Percentiles rank a stretch among this genome's conserved stretches.
Evolutionary conservation across 2,329 filamentous ascomycete species (phyloP).

Genomic region (Apiospora koreana): DNA sequence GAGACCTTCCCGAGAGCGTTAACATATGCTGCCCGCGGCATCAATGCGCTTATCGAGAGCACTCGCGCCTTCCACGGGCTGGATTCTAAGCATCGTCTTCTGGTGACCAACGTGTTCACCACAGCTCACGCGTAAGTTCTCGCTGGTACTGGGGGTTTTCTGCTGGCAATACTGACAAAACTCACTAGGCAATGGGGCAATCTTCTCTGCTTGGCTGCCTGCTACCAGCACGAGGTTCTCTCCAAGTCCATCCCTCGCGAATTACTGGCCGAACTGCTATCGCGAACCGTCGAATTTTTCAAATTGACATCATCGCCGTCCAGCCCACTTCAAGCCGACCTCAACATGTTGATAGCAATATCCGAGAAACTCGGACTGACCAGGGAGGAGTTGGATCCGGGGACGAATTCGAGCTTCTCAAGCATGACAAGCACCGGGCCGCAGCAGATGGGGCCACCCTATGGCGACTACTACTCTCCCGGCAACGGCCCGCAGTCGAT

Average conservation of each 20-base stretch:
- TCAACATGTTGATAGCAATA: conserved; percentile 67
- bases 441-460: neutral
- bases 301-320: conserved; percentile 69
- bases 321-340: conserved; percentile 73
- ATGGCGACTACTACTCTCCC: conserved; percentile 6
- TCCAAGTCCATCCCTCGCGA: conserved; percentile 56
- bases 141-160: neutral
- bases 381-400: conserved; percentile 28
- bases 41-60: conserved; percentile 78
- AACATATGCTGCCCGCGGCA: conserved; percentile 60
- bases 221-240: conserved; percentile 68
- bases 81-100: conserved; percentile 61
- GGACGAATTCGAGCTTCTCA: conserved; percentile 44
- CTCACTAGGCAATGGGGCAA: conserved; percentile 87
- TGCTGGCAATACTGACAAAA: neutral
- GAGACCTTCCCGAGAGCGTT: conserved; percentile 40
- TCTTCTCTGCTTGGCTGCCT: conserved; percentile 84
- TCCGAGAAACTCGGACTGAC: conserved; percentile 46
- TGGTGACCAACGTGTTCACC: conserved; percentile 95
- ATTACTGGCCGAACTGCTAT: conserved; percentile 61
- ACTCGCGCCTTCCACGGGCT: conserved; percentile 77
- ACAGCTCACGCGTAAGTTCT: conserved; percentile 88
- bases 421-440: conserved; percentile 24
- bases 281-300: conserved; percentile 77
- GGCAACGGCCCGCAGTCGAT: conserved; percentile 7